A percentile compares a stretch with the other conserved stretches of the same genome.
phyloP scores from a whole-genome alignment of 2,329 filamentous ascomycete genomes.

The Metarhizium brunneum region DNA sequence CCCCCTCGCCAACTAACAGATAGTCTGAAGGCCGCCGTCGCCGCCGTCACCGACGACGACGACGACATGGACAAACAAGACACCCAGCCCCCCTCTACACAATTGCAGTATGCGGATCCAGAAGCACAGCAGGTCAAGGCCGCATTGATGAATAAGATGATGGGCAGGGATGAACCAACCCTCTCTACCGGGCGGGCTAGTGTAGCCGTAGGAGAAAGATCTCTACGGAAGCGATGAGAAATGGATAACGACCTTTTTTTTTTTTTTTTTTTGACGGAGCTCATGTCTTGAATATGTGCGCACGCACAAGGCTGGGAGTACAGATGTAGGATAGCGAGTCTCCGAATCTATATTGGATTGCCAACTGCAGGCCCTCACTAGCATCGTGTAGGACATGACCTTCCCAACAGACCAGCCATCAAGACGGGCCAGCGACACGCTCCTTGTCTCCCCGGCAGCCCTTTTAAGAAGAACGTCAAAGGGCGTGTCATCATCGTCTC shows the following conservation, averaged over 20 bases:
- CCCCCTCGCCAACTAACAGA: conserved; percentile 3
- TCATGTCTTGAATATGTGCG: no score
- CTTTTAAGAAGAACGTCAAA: no score
- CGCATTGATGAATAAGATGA: conserved; percentile 36
- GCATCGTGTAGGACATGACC: no score
- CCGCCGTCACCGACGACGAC: conserved; percentile 8
- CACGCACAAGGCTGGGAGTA: no score
- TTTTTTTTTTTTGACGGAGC: background rate
- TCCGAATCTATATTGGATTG: no score
- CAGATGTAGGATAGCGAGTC: no score
- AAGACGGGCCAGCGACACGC: no score
- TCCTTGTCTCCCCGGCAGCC: no score
- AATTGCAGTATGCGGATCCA: conserved; percentile 44
- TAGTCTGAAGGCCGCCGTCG: conserved; percentile 5
- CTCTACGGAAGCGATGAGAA: conserved; percentile 3
- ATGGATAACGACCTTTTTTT: background rate
- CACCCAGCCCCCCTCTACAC: conserved; percentile 34
- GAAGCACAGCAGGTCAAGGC: conserved; percentile 35
- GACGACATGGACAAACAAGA: conserved; percentile 17
- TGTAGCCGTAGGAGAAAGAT: background rate
- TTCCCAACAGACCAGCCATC: no score
- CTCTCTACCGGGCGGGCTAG: background rate
- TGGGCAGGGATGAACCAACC: conserved; percentile 11
- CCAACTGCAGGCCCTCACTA: no score
- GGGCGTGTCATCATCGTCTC: no score